A percentile compares a stretch with the other conserved stretches of the same genome.
phyloP scores from a whole-genome alignment of 2,329 filamentous ascomycete species.

The Fusarium palustre region DNA sequence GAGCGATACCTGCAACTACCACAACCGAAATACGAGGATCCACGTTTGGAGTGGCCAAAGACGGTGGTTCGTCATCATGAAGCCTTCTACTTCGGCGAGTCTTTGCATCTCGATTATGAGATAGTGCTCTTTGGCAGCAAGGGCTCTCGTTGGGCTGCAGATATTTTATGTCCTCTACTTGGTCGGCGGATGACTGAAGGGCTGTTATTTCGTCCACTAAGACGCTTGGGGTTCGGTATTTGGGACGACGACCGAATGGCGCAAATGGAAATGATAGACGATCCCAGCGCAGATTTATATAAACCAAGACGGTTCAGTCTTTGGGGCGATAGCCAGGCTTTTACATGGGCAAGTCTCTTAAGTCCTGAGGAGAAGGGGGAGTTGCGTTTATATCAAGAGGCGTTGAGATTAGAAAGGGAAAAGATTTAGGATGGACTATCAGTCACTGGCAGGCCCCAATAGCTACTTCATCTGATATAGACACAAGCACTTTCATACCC shows the following conservation, averaged over 20 bases:
- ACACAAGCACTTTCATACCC: too few species aligned
- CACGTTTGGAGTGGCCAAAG: not conserved
- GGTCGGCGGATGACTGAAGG: slow-evolving; percentile 14
- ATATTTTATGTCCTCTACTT: not conserved
- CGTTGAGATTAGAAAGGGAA: not conserved
- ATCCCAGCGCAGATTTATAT: not conserved
- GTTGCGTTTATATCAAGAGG: slow-evolving; percentile 7
- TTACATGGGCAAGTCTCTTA: slow-evolving; percentile 36
- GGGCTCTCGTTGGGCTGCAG: slow-evolving; percentile 7
- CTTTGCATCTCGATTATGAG: slow-evolving; percentile 8
- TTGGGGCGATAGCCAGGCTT: slow-evolving; percentile 31
- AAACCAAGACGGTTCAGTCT: slow-evolving; percentile 6
- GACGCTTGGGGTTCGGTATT: slow-evolving; percentile 19
- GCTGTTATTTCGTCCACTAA: slow-evolving; percentile 24
- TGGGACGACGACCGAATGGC: slow-evolving; percentile 33
- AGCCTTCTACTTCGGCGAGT: not conserved
- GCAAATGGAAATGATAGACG: slow-evolving; percentile 33
- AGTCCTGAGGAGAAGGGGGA: slow-evolving; percentile 9
- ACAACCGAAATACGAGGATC: not conserved
- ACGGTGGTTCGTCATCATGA: not conserved
- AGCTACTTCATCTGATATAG: too few species aligned
- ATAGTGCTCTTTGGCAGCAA: slow-evolving; percentile 9
- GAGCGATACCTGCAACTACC: not conserved
- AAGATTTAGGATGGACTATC: too few species aligned
- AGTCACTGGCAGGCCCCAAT: too few species aligned